Conservation (phyloP, 2,329 filamentous ascomycete genomes). For the Venturia pyrina region DNA sequence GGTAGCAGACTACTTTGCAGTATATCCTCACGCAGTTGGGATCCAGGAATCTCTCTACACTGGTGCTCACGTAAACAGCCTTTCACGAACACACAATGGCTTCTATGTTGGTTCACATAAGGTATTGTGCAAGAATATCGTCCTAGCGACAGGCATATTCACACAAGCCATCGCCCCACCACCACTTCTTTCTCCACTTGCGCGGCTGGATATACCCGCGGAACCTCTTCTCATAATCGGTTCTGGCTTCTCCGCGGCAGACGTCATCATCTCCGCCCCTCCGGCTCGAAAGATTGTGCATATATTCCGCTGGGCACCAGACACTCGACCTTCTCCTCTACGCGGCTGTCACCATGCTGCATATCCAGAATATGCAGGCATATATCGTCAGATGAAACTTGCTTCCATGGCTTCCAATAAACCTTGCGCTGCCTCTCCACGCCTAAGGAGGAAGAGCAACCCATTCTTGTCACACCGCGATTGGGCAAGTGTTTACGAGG, state of each 20-base stretch:
- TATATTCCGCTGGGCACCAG: conserved; percentile 49
- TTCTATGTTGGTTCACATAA: conserved; percentile 43
- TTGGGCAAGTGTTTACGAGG: conserved; percentile 44
- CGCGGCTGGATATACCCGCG: conserved; percentile 18
- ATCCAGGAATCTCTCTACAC: conserved; percentile 40
- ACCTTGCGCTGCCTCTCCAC: conserved; percentile 12
- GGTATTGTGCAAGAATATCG: conserved; percentile 45
- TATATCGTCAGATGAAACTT: conserved; percentile 51
- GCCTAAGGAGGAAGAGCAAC: conserved; percentile 27
- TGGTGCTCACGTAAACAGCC: conserved; percentile 29
- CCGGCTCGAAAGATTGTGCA: conserved; percentile 46
- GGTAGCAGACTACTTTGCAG: conserved; percentile 44
- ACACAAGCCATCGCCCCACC: conserved; percentile 43
- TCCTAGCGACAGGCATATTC: conserved; percentile 51
- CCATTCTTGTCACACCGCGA: conserved; percentile 38
- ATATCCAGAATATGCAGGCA: conserved; percentile 51
- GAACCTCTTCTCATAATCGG: conserved; percentile 46
- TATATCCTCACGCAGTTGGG: conserved; percentile 43
- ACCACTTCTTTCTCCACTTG: conserved; percentile 37
- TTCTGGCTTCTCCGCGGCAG: conserved; percentile 53
- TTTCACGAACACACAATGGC: conserved; percentile 35
- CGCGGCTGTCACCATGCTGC: conserved; percentile 49
- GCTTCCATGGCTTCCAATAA: conserved; percentile 22
- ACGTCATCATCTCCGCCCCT: conserved; percentile 47
- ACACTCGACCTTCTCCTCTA: conserved; percentile 45